These are phyloP conservation scores for Penicillium chermesinum DNA, from an alignment of 495 filamentous ascomycete species.

Conservation along the genomic window DNA sequence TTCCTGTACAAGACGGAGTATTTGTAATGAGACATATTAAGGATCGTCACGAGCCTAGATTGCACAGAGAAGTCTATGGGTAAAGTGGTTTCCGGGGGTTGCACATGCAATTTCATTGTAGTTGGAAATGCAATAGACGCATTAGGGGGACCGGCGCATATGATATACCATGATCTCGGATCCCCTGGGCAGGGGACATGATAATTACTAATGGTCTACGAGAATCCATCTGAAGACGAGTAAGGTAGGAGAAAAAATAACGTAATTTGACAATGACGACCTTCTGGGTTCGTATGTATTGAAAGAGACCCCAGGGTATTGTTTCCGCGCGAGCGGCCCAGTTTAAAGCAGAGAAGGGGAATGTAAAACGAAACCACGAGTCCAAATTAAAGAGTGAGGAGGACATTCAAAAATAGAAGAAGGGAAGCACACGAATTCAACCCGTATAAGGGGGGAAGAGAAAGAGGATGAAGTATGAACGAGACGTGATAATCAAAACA, in stretches of 20 bases:
- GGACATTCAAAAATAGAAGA: neutral
- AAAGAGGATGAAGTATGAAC: neutral
- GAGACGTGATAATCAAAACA: constrained; percentile 12
- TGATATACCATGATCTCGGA: too few species aligned
- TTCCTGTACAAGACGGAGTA: neutral
- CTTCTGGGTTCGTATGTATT: constrained; percentile 12
- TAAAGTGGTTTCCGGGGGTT: neutral
- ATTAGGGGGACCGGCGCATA: constrained; percentile 14
- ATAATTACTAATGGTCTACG: too few species aligned
- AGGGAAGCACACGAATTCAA: neutral
- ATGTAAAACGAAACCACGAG: constrained; percentile 10
- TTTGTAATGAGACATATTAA: constrained; percentile 12
- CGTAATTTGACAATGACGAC: constrained; percentile 15
- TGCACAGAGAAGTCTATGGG: neutral
- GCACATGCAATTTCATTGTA: constrained; percentile 9
- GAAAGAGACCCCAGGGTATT: constrained; percentile 19
- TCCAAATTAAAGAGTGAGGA: constrained; percentile 1
- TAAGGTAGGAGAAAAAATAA: constrained; percentile 4
- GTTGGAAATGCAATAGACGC: constrained; percentile 7
- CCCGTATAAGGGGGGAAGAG: neutral
- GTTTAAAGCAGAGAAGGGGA: constrained; percentile 17
- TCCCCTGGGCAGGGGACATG: too few species aligned
- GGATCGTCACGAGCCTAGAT: constrained; percentile 5
- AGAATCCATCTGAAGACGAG: too few species aligned
- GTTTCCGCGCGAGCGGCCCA: constrained; percentile 34